phyloP scores from a whole-genome alignment of 2,329 filamentous ascomycete genomes.

The Westerdykella aurantiaca region DNA sequence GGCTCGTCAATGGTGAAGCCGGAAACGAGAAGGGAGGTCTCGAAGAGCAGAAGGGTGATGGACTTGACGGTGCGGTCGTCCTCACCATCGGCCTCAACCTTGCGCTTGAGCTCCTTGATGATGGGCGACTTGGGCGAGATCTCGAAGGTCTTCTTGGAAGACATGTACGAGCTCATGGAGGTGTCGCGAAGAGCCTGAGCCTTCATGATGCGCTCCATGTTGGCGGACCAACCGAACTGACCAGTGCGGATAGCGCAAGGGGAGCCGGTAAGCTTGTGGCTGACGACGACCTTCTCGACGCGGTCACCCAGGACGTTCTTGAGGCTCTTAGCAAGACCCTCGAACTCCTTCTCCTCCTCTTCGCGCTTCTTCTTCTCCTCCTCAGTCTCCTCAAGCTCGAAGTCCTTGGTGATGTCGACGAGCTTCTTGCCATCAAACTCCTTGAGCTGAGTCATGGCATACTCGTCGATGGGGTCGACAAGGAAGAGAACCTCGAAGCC shows the following conservation, averaged over 20 bases:
- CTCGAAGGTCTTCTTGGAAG: conserved; percentile 99
- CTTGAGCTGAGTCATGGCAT: conserved; percentile 99
- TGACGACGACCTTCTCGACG: conserved; percentile 99
- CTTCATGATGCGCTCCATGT: conserved; percentile 99
- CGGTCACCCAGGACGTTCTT: conserved; percentile 99
- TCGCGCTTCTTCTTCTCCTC: conserved; percentile 98
- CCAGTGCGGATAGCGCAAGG: conserved; percentile 99
- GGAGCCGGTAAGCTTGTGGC: conserved; percentile 89
- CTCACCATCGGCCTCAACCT: conserved; percentile 96
- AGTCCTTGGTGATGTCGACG: conserved; percentile 99
- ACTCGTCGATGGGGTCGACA: conserved; percentile 98
- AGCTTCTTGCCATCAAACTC: conserved; percentile 99
- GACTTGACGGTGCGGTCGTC: conserved; percentile 99
- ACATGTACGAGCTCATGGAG: conserved; percentile 99
- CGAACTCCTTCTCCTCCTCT: conserved; percentile 96
- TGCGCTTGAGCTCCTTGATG: conserved; percentile 98
- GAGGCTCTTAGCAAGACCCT: conserved; percentile 87
- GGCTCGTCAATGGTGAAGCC: conserved; percentile 99
- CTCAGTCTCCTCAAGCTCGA: conserved; percentile 99
- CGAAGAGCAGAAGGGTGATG: conserved; percentile 95
- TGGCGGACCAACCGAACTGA: conserved; percentile 99
- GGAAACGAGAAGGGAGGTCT: conserved; percentile 96
- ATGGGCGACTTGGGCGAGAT: conserved; percentile 98
- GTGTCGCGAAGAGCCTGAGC: conserved; percentile 99
- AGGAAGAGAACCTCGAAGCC: conserved; percentile 99